phyloP scores from a whole-genome alignment of 179 eudicot genomes.

The Amaranthus tricolor region DNA sequence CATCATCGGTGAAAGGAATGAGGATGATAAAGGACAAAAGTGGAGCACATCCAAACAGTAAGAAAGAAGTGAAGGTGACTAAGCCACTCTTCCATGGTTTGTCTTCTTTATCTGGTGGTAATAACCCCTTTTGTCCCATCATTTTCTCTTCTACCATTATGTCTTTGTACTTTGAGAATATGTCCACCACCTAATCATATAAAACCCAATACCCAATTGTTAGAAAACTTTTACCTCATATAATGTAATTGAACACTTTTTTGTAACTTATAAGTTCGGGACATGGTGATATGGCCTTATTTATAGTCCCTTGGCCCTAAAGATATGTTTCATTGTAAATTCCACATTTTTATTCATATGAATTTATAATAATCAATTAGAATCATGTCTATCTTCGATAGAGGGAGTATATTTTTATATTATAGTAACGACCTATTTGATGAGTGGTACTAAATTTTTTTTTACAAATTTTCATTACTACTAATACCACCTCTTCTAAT shows the following conservation, averaged over 20 bases:
- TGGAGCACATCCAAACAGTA: slow-evolving; percentile 55
- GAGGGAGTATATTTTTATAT: no score
- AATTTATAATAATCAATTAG: no score
- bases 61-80: slow-evolving; percentile 57
- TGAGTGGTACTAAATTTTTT: no score
- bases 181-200: slow-evolving; percentile 45
- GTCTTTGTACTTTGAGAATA: slow-evolving; percentile 55
- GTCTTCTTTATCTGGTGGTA: slow-evolving; percentile 39
- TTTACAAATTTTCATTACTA: no score
- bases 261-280: not conserved
- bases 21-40: slow-evolving; percentile 64
- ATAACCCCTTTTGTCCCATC: slow-evolving; percentile 39
- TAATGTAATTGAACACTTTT: not conserved
- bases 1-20: slow-evolving; percentile 54
- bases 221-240: not conserved
- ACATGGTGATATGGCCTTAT: no score
- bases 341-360: no score
- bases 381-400: no score
- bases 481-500: no score
- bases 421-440: no score
- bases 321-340: no score
- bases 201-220: not conserved
- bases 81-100: slow-evolving; percentile 76
- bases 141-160: slow-evolving; percentile 59
- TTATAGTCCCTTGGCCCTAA: no score